phyloP scores from a whole-genome alignment of 441 rosid species.

The Populus hybrid region DNA sequence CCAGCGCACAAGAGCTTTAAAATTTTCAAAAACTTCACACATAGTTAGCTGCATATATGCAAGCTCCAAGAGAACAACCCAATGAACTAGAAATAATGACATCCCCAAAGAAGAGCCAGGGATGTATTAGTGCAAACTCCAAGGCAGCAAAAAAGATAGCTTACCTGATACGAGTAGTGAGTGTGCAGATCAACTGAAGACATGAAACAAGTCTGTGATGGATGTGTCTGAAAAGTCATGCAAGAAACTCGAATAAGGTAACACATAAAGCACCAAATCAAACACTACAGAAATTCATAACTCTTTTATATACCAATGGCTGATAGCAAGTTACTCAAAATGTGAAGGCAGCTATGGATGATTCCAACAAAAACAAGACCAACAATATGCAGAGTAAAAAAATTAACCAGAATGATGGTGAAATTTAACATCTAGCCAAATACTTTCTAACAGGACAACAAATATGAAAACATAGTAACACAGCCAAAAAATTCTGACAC shows the following conservation, averaged over 20 bases:
- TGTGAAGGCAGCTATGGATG: not conserved
- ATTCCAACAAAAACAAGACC: not conserved
- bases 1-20: not conserved
- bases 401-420: not conserved
- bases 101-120: not conserved
- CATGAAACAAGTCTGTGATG: slow-evolving; percentile 97
- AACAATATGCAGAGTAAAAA: not conserved
- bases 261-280: not conserved
- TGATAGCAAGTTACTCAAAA: not conserved
- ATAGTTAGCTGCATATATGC: not conserved
- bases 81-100: not conserved
- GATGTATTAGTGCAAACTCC: not conserved
- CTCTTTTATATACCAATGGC: not conserved
- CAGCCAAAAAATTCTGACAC: not conserved
- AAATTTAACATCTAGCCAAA: not conserved
- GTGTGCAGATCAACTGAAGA: slow-evolving; percentile 98
- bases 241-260: slow-evolving; percentile 17
- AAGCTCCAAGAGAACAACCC: not conserved
- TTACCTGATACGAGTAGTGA: slow-evolving; percentile 92
- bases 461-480: not conserved
- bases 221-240: slow-evolving; percentile 75
- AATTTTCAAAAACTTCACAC: not conserved
- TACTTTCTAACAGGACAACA: not conserved
- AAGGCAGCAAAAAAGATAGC: not conserved
- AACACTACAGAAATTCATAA: not conserved